Evolutionary conservation across 176 grass and related monocot species (phyloP), one percentile per base, ranked within the genome.

Genomic region (Aegilops speltoides): DNA sequence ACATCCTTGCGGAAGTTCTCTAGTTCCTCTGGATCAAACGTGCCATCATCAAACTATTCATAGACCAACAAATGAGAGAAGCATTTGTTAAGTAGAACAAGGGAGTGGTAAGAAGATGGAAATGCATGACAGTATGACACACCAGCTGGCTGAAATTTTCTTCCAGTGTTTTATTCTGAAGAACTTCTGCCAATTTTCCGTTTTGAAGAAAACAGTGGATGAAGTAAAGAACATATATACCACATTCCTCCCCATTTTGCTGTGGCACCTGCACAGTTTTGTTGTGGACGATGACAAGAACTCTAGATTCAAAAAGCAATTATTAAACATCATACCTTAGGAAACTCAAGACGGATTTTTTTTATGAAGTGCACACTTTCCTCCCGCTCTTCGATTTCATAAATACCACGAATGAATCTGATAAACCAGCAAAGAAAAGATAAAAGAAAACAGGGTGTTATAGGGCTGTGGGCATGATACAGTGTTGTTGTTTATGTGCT

Each of bases 141-240:
- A 83, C 93, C 82, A 95, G 74, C 63, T 91, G 66, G 17, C 31
- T 86, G 41, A 93, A 92, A 85, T 89, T 85, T 83, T 80, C 86
- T 80, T 90, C 91, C 60, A 91, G 65, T 48, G 68, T 81, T 84
- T 79, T 74, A 76, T 90, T 87, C 78, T 56, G 15, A 56, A 77
- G 74, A 77, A 77, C 26, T 28, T 56, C 46, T 54, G 46, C 74
- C 46, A 77, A 32, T 56, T 54, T 77, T 33, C 17, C 1, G 0
- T 48, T 77, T 19, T 87, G 82, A 89, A 98, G 64, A 89, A 95
- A 95, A 84, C 54, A 87, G 34, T 86, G 6, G 76, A 98, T 92
- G 76, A 98, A 98, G 78, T 95, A 98, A 63, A 98, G 87, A 85
- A 98, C 95, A 98, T 85, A 98, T 83, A 89, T 85, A 62, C 95